Evolutionary conservation across 2,329 filamentous ascomycete species (phyloP).

Genomic region (Elsinoe fawcettii): DNA sequence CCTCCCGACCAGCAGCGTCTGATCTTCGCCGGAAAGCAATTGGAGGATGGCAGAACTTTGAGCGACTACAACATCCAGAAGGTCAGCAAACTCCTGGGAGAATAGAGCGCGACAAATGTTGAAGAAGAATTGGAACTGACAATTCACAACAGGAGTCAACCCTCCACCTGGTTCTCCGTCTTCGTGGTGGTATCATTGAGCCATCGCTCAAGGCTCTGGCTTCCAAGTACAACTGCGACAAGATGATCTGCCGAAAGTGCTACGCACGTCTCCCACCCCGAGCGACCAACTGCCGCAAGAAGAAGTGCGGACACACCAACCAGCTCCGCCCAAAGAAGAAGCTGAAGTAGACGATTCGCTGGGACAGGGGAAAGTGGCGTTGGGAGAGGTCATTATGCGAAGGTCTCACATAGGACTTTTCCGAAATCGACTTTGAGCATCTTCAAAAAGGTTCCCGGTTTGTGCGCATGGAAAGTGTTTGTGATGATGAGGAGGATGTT

Average conservation of each 20-base stretch:
- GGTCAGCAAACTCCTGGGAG: neutral
- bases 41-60: constrained; percentile 94
- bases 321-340: constrained; percentile 99
- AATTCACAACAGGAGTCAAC: constrained; percentile 71
- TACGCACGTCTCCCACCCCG: constrained; percentile 92
- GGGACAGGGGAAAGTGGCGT: constrained; percentile 6
- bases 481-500: too few species aligned
- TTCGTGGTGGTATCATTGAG: constrained; percentile 98
- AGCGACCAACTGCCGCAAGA: constrained; percentile 99
- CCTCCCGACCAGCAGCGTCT: constrained; percentile 96
- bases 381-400: constrained; percentile 10
- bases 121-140: neutral
- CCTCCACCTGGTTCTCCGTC: constrained; percentile 95
- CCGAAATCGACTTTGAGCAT: constrained; percentile 6
- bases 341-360: constrained; percentile 70
- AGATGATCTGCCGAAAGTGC: constrained; percentile 99
- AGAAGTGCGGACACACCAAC: constrained; percentile 99
- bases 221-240: constrained; percentile 99
- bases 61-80: constrained; percentile 99
- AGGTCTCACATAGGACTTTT: constrained; percentile 12
- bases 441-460: neutral
- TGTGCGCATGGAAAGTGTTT: neutral
- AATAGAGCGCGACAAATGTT: neutral
- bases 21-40: constrained; percentile 98
- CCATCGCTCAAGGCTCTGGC: constrained; percentile 96